These are phyloP conservation scores for Backusella morwellensis DNA, from an alignment of 192 early-diverging fungal species.

Conservation along the genomic window DNA sequence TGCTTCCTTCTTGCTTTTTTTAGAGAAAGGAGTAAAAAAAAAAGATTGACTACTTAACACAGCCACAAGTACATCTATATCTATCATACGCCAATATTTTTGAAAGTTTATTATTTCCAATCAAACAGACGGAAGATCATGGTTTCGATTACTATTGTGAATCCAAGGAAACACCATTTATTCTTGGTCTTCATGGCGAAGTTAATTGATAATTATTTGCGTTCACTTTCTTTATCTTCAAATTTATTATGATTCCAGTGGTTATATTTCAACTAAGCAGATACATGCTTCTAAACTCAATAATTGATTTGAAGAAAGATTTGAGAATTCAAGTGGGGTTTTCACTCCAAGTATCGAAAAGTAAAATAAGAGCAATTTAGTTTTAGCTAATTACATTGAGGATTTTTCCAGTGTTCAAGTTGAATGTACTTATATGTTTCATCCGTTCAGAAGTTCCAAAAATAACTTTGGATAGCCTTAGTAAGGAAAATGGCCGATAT, in stretches of 20 bases:
- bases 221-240: neutral
- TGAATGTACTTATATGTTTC: too few relatives aligned
- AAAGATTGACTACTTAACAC: neutral
- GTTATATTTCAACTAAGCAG: neutral
- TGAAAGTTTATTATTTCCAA: neutral
- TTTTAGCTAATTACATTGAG: too few relatives aligned
- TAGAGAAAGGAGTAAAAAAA: too few relatives aligned
- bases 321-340: too few relatives aligned
- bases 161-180: neutral
- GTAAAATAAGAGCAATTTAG: too few relatives aligned
- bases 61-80: neutral
- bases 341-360: too few relatives aligned
- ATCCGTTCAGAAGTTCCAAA: too few relatives aligned
- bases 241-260: neutral
- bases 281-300: neutral
- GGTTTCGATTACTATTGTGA: neutral
- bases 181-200: neutral
- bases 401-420: too few relatives aligned
- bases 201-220: neutral
- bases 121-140: neutral
- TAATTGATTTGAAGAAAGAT: neutral
- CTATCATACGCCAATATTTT: neutral
- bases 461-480: too few relatives aligned
- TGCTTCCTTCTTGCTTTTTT: neutral
- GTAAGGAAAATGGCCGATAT: too few relatives aligned